These are phyloP conservation scores for Neoboletus brunneissimus DNA, from an alignment of 768 basidiomycete species.

Conservation along the genomic window DNA sequence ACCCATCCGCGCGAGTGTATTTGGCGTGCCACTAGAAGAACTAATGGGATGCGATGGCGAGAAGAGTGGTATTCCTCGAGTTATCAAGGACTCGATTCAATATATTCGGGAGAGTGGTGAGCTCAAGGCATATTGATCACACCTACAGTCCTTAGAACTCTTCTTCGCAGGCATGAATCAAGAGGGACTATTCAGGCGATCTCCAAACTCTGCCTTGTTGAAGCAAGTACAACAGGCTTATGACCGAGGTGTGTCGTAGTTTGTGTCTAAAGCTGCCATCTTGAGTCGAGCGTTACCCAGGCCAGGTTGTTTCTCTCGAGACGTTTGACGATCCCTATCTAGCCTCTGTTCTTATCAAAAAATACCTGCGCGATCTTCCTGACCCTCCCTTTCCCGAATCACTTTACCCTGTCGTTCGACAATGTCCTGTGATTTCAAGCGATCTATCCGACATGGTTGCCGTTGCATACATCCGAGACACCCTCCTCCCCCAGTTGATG, in stretches of 20 bases:
- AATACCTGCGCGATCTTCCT: conserved; percentile 78
- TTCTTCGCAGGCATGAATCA: conserved; percentile 49
- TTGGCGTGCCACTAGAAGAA: conserved; percentile 79
- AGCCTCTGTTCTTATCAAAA: conserved; percentile 83
- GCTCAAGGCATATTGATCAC: background rate
- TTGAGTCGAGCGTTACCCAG: conserved; percentile 33
- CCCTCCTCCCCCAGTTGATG: conserved; percentile 62
- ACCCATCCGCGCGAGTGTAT: conserved; percentile 58
- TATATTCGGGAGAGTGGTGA: conserved; percentile 61
- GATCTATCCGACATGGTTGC: conserved; percentile 55
- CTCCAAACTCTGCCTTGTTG: conserved; percentile 66
- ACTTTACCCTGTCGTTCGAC: conserved; percentile 60
- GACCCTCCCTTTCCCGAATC: conserved; percentile 73
- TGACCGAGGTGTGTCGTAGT: conserved; percentile 56
- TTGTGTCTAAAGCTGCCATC: background rate
- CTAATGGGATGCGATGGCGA: conserved; percentile 83
- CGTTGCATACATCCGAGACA: conserved; percentile 66
- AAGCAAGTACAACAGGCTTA: conserved; percentile 80
- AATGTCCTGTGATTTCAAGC: conserved; percentile 59
- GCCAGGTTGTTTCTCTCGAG: conserved; percentile 75
- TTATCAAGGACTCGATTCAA: conserved; percentile 71
- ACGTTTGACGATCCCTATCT: conserved; percentile 76
- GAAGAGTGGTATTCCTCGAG: conserved; percentile 78
- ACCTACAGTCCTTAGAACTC: background rate
- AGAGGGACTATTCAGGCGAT: conserved; percentile 82